A percentile compares a stretch with the other conserved stretches of the same genome.
Evolutionary conservation across 768 basidiomycete species (phyloP).

Genomic region (Agaricus subrufescens): DNA sequence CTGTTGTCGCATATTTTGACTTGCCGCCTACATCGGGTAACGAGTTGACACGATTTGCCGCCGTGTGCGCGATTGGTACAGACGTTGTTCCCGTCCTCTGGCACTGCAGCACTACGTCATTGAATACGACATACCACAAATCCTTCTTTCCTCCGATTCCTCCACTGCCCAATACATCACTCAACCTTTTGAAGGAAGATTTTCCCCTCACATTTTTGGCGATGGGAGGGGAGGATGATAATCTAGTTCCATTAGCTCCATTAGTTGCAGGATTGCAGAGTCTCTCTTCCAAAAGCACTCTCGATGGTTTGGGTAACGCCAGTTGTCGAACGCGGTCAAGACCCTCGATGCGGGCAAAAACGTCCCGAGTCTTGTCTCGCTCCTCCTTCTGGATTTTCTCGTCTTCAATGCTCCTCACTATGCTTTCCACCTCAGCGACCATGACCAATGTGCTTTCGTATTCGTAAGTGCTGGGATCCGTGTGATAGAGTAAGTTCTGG

Average conservation of each 20-base stretch:
- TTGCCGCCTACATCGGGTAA: conserved; percentile 82
- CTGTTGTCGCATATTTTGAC: conserved; percentile 79
- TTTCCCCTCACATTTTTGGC: conserved; percentile 71
- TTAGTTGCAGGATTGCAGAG: conserved; percentile 37
- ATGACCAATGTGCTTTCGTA: conserved; percentile 95
- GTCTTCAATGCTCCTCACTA: conserved; percentile 95
- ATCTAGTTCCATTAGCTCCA: conserved; percentile 27
- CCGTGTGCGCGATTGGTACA: conserved; percentile 65
- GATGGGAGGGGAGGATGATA: conserved; percentile 35
- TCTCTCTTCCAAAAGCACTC: conserved; percentile 83
- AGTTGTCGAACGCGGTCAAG: conserved; percentile 91
- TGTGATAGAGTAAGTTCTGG: conserved; percentile 95
- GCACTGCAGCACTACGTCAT: conserved; percentile 91
- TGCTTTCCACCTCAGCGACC: conserved; percentile 95
- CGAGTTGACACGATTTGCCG: conserved; percentile 68
- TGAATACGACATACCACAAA: conserved; percentile 92
- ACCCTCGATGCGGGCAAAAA: conserved; percentile 94
- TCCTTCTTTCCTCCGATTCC: conserved; percentile 73
- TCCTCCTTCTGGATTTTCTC: conserved; percentile 98
- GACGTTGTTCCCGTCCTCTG: conserved; percentile 88
- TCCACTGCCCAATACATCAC: conserved; percentile 75
- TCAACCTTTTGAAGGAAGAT: conserved; percentile 83
- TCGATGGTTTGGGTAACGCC: conserved; percentile 84
- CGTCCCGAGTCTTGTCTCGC: conserved; percentile 91
- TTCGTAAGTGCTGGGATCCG: conserved; percentile 95